phyloP scores from a whole-genome alignment of 129 eudicot species.

The Artemisia tridentata region DNA sequence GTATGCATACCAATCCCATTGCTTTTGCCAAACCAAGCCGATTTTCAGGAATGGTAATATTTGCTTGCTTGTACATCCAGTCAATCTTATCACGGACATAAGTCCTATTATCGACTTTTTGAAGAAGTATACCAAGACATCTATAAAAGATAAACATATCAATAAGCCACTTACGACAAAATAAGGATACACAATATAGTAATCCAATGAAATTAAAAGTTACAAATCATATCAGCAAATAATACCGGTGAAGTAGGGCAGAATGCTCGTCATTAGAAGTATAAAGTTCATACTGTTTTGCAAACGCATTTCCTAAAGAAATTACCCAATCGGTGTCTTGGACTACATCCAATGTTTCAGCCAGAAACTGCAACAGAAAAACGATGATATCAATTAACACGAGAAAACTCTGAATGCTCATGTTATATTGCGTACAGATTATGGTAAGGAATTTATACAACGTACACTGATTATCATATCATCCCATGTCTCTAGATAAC shows the following conservation, averaged over 20 bases:
- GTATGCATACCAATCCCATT: slow-evolving; percentile 77
- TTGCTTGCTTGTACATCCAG: slow-evolving; percentile 83
- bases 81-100: slow-evolving; percentile 91
- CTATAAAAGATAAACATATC: slow-evolving; percentile 39
- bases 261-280: slow-evolving; percentile 83
- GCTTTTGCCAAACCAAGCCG: slow-evolving; percentile 97
- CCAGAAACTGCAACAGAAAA: slow-evolving; percentile 64
- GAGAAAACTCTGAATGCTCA: neutral
- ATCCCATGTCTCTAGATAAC: slow-evolving; percentile 94
- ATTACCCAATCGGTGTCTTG: slow-evolving; percentile 91
- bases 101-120: slow-evolving; percentile 77
- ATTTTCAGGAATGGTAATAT: slow-evolving; percentile 77
- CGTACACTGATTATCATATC: slow-evolving; percentile 94
- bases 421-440: neutral
- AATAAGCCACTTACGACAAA: slow-evolving; percentile 18
- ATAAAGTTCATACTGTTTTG: slow-evolving; percentile 86
- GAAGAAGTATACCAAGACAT: slow-evolving; percentile 95
- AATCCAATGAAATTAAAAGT: neutral
- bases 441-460: slow-evolving; percentile 20
- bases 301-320: slow-evolving; percentile 84
- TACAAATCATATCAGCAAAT: slow-evolving; percentile 12
- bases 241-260: slow-evolving; percentile 93
- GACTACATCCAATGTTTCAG: slow-evolving; percentile 92
- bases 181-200: slow-evolving; percentile 8
- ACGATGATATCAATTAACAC: neutral